Conservation (phyloP, 495 filamentous ascomycete genomes). For the Penicillium egyptiacum region DNA sequence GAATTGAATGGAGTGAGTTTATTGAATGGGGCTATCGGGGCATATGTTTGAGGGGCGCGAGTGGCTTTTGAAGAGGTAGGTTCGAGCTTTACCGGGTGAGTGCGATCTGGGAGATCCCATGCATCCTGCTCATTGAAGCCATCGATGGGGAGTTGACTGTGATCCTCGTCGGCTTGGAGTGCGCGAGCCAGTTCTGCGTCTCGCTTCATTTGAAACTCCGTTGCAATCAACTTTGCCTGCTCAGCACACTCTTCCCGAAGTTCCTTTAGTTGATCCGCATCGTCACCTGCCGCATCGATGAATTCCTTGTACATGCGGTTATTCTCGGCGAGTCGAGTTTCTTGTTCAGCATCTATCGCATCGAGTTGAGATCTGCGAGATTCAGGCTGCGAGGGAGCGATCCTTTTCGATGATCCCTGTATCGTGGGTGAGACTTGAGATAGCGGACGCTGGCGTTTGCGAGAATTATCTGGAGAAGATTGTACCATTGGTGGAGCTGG, state of each 20-base stretch:
- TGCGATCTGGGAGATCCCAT: constrained; percentile 18
- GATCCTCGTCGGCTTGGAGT: constrained; percentile 29
- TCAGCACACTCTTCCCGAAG: constrained; percentile 40
- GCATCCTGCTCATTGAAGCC: neutral
- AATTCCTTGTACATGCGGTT: constrained; percentile 1
- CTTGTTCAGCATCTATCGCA: constrained; percentile 9
- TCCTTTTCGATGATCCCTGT: constrained; percentile 18
- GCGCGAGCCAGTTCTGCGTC: constrained; percentile 52
- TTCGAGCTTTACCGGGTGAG: constrained; percentile 1
- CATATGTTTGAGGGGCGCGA: neutral
- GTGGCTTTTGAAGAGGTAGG: neutral
- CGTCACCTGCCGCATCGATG: constrained; percentile 1
- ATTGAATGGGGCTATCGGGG: neutral
- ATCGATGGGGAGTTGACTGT: neutral
- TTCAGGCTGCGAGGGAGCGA: constrained; percentile 2
- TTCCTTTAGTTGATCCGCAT: constrained; percentile 17
- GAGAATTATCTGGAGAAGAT: constrained; percentile 10
- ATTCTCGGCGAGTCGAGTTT: constrained; percentile 8
- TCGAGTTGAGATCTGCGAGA: constrained; percentile 11
- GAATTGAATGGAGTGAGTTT: neutral
- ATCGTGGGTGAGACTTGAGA: constrained; percentile 13
- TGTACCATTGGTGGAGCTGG: neutral
- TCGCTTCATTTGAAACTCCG: constrained; percentile 19
- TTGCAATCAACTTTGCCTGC: constrained; percentile 9
- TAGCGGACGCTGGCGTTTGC: constrained; percentile 25